Conservation (phyloP, 169 alveolate genomes). For the Eimeria maxima region DNA sequence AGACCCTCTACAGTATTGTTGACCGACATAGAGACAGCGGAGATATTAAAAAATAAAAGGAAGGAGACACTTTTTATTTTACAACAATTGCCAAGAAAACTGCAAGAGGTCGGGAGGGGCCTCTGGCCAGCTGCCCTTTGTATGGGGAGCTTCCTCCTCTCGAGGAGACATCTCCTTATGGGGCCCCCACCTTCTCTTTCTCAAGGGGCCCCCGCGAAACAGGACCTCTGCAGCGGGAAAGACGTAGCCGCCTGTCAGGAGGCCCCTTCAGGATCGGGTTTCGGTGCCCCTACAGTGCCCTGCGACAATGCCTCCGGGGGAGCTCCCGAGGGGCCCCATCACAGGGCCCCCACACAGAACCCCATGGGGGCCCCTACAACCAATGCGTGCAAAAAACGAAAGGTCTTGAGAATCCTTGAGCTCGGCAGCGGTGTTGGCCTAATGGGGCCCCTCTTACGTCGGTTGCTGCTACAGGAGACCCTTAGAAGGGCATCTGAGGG, state of each 20-base stretch:
- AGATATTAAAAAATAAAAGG: not conserved
- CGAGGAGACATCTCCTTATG: not conserved
- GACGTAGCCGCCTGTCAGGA: not conserved
- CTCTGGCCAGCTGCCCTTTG: slow-evolving; percentile 10
- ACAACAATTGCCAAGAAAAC: not conserved
- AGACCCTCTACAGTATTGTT: too few relatives aligned
- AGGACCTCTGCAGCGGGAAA: not conserved
- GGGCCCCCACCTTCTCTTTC: not conserved
- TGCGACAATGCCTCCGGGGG: not conserved
- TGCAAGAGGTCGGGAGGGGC: not conserved
- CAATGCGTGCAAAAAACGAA: not conserved
- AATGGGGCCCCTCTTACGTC: slow-evolving; percentile 41
- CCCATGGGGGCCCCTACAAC: not conserved
- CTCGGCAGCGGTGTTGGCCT: slow-evolving; percentile 41
- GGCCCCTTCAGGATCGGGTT: not conserved
- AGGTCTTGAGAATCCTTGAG: not conserved
- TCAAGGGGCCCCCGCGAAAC: not conserved
- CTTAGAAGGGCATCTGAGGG: not conserved
- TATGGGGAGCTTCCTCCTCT: not conserved
- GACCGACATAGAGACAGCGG: not conserved
- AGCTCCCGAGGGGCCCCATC: not conserved
- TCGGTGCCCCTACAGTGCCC: not conserved
- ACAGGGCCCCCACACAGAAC: not conserved
- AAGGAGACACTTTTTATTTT: not conserved
- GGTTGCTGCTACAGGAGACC: not conserved